These are phyloP conservation scores for Trapa incisa DNA, from an alignment of 345 rosid genomes.

Conservation along the genomic window DNA sequence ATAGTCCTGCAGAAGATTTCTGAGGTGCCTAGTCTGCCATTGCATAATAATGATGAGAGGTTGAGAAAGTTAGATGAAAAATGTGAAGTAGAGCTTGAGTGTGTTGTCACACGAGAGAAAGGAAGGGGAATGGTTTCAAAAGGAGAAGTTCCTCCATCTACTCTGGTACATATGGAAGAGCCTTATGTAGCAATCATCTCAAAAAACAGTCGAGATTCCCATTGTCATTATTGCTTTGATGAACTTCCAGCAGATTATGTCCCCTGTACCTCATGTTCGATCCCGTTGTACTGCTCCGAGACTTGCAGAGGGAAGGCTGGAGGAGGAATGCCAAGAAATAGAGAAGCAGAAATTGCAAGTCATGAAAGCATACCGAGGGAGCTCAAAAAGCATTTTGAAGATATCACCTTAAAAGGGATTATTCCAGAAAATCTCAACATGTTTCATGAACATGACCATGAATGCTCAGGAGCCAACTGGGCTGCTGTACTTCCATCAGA, in stretches of 20 bases:
- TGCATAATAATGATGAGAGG: conserved; percentile 8
- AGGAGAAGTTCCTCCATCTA: conserved; percentile 49
- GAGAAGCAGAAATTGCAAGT: conserved; percentile 13
- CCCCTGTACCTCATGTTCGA: conserved; percentile 63
- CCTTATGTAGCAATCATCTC: conserved; percentile 63
- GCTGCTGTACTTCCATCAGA: conserved; percentile 61
- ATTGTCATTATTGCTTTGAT: conserved; percentile 79
- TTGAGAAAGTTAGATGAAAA: conserved; percentile 26
- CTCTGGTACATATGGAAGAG: conserved; percentile 60
- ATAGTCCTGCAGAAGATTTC: conserved; percentile 18
- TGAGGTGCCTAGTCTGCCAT: conserved; percentile 9
- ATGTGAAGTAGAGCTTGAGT: conserved; percentile 22
- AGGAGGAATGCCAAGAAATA: conserved; percentile 21
- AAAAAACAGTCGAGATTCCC: conserved; percentile 55
- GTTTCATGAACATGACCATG: conserved; percentile 69
- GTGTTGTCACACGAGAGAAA: conserved; percentile 45
- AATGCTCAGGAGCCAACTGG: conserved; percentile 70
- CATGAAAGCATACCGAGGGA: conserved; percentile 16
- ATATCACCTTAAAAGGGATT: conserved; percentile 16
- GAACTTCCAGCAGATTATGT: conserved; percentile 59
- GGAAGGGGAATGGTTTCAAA: conserved; percentile 68
- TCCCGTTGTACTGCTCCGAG: conserved; percentile 67
- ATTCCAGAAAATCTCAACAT: conserved; percentile 16
- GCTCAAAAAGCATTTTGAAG: conserved; percentile 27
- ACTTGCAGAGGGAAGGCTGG: conserved; percentile 47